phyloP scores from a whole-genome alignment of 2,329 filamentous ascomycete species.

The Apiospora sp. region DNA sequence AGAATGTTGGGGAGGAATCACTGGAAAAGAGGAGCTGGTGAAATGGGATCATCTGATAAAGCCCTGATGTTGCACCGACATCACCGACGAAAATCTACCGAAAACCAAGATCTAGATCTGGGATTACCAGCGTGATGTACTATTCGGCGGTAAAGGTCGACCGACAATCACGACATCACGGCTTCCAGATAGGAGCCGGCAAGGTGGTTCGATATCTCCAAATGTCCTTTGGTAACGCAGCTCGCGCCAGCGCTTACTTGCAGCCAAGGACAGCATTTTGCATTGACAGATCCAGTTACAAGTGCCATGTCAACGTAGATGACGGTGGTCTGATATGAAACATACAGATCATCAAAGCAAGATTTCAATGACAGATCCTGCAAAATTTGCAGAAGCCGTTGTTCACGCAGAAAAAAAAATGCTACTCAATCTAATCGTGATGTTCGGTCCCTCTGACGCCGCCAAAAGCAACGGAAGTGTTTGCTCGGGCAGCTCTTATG shows the following conservation, averaged over 20 bases:
- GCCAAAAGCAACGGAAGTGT: slow-evolving; percentile 70
- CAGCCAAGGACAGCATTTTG: background rate
- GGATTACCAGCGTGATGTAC: background rate
- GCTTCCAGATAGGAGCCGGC: background rate
- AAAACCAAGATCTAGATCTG: slow-evolving; percentile 4
- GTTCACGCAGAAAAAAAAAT: background rate
- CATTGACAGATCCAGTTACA: background rate
- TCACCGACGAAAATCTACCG: background rate
- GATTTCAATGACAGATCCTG: background rate
- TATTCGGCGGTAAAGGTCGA: background rate
- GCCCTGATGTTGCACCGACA: slow-evolving; percentile 10
- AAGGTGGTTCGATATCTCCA: slow-evolving; percentile 2
- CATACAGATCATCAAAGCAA: background rate
- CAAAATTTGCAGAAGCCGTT: background rate
- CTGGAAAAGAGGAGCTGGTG: background rate
- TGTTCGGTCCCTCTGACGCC: slow-evolving; percentile 87
- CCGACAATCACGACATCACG: slow-evolving; percentile 8
- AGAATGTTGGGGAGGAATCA: slow-evolving; percentile 1
- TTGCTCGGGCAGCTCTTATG: slow-evolving; percentile 79
- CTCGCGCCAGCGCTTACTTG: background rate
- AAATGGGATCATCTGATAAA: slow-evolving; percentile 11
- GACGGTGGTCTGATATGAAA: background rate
- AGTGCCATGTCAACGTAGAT: background rate
- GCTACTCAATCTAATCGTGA: slow-evolving; percentile 36
- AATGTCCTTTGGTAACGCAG: background rate